These are phyloP conservation scores for Cnidoscolus chayamansa DNA, from an alignment of 441 rosid species.

Conservation along the genomic window DNA sequence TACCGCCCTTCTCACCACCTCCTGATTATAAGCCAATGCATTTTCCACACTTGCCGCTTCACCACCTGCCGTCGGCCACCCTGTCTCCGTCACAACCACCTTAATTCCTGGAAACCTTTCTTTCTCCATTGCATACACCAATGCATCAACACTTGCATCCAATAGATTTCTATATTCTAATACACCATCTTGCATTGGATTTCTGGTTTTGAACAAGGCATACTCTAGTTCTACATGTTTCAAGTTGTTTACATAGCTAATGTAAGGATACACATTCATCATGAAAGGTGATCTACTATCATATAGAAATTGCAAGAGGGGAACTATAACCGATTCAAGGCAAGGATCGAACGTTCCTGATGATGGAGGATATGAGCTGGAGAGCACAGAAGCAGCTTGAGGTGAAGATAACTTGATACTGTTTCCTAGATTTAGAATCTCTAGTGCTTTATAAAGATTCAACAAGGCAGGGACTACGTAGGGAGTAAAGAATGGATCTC, in stretches of 20 bases:
- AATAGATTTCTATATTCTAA: conserved; percentile 32
- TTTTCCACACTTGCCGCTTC: conserved; percentile 28
- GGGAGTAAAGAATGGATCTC: conserved; percentile 35
- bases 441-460: conserved; percentile 33
- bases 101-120: conserved; percentile 34
- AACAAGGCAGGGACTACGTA: conserved; percentile 34
- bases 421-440: conserved; percentile 11
- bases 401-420: conserved; percentile 44
- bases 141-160: conserved; percentile 43
- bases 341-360: conserved; percentile 34
- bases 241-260: conserved; percentile 33
- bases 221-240: conserved; percentile 27
- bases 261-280: conserved; percentile 43
- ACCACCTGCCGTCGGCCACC: conserved; percentile 55
- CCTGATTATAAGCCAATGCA: conserved; percentile 33
- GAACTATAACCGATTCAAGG: conserved; percentile 20
- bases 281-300: conserved; percentile 40
- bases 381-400: conserved; percentile 38
- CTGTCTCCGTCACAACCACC: conserved; percentile 50
- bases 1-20: conserved; percentile 31
- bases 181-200: conserved; percentile 25
- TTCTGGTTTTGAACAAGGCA: conserved; percentile 30
- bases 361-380: conserved; percentile 40
- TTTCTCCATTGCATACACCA: conserved; percentile 37
- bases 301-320: conserved; percentile 33